Base-by-base conservation (phyloP, 2,329 filamentous ascomycete species). In the Fusarium stilboides region DNA sequence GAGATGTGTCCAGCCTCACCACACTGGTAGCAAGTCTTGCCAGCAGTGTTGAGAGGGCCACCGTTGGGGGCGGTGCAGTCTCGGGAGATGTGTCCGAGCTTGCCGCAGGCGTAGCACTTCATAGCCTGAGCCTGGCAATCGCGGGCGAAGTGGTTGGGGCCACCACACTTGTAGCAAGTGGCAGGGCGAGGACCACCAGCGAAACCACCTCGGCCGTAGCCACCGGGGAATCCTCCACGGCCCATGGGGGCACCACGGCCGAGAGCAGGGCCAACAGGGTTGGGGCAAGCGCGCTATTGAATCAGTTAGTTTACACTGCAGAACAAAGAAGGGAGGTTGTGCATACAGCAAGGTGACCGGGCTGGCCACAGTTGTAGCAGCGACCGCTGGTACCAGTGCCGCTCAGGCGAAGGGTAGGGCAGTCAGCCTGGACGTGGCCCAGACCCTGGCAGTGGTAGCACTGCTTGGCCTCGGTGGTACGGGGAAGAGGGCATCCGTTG, bases 381-480 rank as follows among this genome's bases (percentile, higher is more conserved):
- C 94, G 93, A 70, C 93, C 94, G 79, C 92, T 91, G 65, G 91
- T 91, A 69, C 91, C 89, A 75, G 91, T 92, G 72, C 92, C 94
- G 81, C 90, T 97, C 80, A 99, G 83, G 75, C 96, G 94, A 71
- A 99, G 89, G 68, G 96, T 98, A 77, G 96, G 96, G 88, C 96
- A 99, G 82, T 99, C 96, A 74, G 96, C 96, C 86, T 99, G 96
- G 77, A 99, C 96, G 80, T 99, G 96, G 73, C 96, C 96, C 67
- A 98, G 89, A 62, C 96, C 96, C 86, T 98, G 96, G 88, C 96
- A 99, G 85, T 98, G 96, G 82, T 99, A 99, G 89, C 96, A 99
- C 87, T 99, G 96, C 90, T 99, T 99, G 54, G 94, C 94, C 85
- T 99, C 96, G 71, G 96, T 98, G 66, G 95, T 98, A 82, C 96